A percentile compares a stretch with the other conserved stretches of the same genome.
Conservation (phyloP, 1,284 basidiomycete genomes). For the Cryptococcus neoformans region DNA sequence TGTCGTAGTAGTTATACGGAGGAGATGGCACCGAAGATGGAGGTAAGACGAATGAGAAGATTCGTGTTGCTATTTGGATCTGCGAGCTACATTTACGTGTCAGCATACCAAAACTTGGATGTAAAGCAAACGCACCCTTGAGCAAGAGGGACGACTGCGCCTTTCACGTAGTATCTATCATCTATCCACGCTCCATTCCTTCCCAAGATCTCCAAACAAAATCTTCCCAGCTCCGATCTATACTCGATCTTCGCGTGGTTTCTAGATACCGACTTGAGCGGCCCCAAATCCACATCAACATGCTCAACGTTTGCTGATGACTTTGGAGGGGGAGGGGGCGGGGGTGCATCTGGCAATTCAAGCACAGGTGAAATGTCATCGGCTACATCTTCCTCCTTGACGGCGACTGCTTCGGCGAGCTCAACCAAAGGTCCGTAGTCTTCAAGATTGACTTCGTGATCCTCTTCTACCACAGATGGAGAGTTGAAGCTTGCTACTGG, state of each 20-base stretch:
- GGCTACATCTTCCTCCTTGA: conserved; percentile 12
- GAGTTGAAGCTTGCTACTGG: conserved; percentile 17
- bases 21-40: conserved; percentile 45
- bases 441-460: conserved; percentile 6
- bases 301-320: conserved; percentile 49
- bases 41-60: conserved; percentile 94
- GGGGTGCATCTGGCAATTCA: conserved; percentile 12
- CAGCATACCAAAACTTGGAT: background rate
- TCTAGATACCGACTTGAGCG: conserved; percentile 93
- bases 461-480: conserved; percentile 7
- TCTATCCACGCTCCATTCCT: conserved; percentile 98
- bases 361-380: conserved; percentile 1
- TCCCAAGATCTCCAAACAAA: conserved; percentile 86
- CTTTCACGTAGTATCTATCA: conserved; percentile 87
- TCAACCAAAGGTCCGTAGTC: conserved; percentile 13
- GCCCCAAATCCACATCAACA: conserved; percentile 94
- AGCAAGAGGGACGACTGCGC: conserved; percentile 73
- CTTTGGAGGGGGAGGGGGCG: conserved; percentile 36
- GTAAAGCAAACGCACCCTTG: conserved; percentile 61
- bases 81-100: conserved; percentile 65
- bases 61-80: conserved; percentile 97
- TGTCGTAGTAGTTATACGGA: conserved; percentile 23
- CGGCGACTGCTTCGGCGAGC: conserved; percentile 11
- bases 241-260: conserved; percentile 93
- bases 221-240: conserved; percentile 60